Conservation (phyloP, 495 filamentous ascomycete genomes). For the Elasticomyces elasticus region DNA sequence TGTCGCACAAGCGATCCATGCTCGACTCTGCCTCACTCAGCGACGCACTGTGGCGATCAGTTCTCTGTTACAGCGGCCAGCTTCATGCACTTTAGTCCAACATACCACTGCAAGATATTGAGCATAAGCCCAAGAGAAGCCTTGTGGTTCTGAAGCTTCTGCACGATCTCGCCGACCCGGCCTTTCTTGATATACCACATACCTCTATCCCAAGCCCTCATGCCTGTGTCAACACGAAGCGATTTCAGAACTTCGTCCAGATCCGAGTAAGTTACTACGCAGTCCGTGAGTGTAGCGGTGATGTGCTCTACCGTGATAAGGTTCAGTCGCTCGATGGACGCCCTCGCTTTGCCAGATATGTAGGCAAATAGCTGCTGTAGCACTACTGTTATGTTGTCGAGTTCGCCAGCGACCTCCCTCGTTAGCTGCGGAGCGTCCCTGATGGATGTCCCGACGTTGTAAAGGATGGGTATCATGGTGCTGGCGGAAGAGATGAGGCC, state of each 20-base stretch:
- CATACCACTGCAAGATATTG: constrained; percentile 11
- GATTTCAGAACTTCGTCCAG: neutral
- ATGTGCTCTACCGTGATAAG: constrained; percentile 8
- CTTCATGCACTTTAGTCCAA: neutral
- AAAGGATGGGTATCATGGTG: too few species aligned
- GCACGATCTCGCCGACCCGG: neutral
- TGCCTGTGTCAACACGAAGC: neutral
- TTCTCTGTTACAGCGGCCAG: too few species aligned
- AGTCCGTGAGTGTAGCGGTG: neutral
- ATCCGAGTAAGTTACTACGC: constrained; percentile 3
- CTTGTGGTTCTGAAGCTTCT: constrained; percentile 7
- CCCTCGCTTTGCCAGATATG: neutral
- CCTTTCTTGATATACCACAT: constrained; percentile 6
- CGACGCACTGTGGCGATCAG: neutral
- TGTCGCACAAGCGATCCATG: constrained; percentile 5
- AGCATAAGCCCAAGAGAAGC: constrained; percentile 1
- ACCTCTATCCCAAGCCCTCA: neutral
- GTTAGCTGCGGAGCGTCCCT: neutral
- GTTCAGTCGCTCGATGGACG: neutral
- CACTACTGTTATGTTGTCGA: neutral
- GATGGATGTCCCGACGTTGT: too few species aligned
- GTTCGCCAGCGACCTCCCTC: neutral
- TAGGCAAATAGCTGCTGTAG: too few species aligned
- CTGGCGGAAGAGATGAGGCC: too few species aligned
- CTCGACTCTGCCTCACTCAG: constrained; percentile 4